A percentile compares a stretch with the other conserved stretches of the same genome.
Conservation (phyloP, 441 rosid genomes). For the Arabidopsis lyrata region DNA sequence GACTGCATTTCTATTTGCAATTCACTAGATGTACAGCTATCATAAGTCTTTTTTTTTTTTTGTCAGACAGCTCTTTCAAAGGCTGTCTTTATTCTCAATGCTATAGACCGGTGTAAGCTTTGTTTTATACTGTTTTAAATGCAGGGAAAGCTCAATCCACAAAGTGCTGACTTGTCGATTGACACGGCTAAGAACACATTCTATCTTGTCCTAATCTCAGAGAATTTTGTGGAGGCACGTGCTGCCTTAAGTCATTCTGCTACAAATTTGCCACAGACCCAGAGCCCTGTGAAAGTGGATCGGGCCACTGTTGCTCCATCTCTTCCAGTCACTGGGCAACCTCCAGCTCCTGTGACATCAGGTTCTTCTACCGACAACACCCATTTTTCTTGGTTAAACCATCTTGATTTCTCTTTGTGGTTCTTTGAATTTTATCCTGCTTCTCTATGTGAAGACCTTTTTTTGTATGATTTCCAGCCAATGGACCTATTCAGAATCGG, state of each 20-base stretch:
- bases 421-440: conserved; percentile 21
- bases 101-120: conserved; percentile 10
- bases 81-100: conserved; percentile 13
- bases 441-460: conserved; percentile 36
- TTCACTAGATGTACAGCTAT: conserved; percentile 18
- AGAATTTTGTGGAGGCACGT: conserved; percentile 91
- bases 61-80: conserved; percentile 23
- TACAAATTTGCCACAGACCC: conserved; percentile 70
- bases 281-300: conserved; percentile 86
- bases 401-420: not conserved
- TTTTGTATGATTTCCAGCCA: conserved; percentile 56
- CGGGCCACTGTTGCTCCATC: conserved; percentile 59
- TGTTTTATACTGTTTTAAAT: conserved; percentile 32
- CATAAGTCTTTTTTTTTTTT: conserved; percentile 22
- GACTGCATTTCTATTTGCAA: conserved; percentile 42
- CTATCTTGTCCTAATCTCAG: conserved; percentile 86
- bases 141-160: conserved; percentile 81
- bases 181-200: conserved; percentile 77
- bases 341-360: conserved; percentile 68
- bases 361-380: conserved; percentile 51
- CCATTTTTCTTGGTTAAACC: conserved; percentile 6
- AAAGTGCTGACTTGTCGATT: conserved; percentile 71
- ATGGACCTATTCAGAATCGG: conserved; percentile 70
- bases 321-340: conserved; percentile 70
- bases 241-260: conserved; percentile 84